These are phyloP conservation scores for Paramecium primaurelia DNA, from an alignment of 73 alveolate genomes.

Conservation along the genomic window DNA sequence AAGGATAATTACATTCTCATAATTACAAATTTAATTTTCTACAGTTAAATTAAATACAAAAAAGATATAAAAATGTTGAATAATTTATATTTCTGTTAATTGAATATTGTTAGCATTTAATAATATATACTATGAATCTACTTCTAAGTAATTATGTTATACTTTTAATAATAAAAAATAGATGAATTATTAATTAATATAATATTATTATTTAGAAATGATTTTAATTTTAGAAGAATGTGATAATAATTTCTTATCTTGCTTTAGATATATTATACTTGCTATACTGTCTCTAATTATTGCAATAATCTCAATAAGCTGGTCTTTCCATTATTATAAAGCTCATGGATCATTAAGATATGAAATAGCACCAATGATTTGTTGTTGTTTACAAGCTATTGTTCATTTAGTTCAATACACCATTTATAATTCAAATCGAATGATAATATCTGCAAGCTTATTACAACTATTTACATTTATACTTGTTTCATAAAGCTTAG, in stretches of 20 bases:
- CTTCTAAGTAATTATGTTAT: neutral
- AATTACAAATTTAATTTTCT: neutral
- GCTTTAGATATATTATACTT: neutral
- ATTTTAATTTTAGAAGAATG: constrained; percentile 15
- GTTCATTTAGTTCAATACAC: neutral
- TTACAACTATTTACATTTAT: neutral
- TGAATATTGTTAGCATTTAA: too few relatives aligned
- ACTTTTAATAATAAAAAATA: neutral
- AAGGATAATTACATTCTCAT: neutral
- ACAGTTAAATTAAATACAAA: too few relatives aligned
- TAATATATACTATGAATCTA: neutral
- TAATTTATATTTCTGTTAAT: too few relatives aligned
- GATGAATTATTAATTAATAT: neutral
- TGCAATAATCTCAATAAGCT: neutral
- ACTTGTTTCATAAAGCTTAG: neutral
- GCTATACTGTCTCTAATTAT: neutral
- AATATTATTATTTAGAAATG: neutral
- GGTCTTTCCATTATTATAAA: neutral
- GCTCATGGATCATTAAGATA: neutral
- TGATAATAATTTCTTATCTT: neutral
- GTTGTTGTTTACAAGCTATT: neutral
- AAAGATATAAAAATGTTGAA: neutral
- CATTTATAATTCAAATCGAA: constrained; percentile 8
- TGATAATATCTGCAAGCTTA: neutral
- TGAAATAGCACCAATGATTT: constrained; percentile 21